Conservation (phyloP, 257 asterid species). For the Solanum ahanhuiri region DNA sequence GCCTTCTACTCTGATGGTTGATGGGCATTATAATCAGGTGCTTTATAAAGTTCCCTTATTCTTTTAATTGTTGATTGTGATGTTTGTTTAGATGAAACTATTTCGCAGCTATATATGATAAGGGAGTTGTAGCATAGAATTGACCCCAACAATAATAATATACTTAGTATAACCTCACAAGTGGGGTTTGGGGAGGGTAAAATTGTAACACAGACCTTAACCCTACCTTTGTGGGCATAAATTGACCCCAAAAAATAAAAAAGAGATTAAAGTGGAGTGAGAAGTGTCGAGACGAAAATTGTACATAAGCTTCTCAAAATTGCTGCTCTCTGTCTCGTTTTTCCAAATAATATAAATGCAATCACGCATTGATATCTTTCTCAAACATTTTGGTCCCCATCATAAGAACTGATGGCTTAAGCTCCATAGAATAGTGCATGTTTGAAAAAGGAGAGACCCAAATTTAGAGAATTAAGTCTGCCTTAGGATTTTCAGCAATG, state of each 20-base stretch:
- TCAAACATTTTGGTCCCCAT: neutral
- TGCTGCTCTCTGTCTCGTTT: neutral
- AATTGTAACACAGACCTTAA: neutral
- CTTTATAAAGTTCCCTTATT: neutral
- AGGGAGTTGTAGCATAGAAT: neutral
- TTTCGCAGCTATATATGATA: neutral
- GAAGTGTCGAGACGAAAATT: neutral
- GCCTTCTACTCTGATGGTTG: conserved; percentile 41
- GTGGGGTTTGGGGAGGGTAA: neutral
- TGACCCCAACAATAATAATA: neutral
- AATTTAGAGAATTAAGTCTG: neutral
- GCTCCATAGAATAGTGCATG: neutral
- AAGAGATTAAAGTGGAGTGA: neutral
- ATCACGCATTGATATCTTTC: neutral
- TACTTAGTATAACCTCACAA: neutral
- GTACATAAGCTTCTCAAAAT: neutral
- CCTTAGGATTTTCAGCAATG: neutral
- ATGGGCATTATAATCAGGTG: conserved; percentile 69
- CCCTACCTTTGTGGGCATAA: neutral
- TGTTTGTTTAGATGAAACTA: neutral
- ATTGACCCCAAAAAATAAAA: neutral
- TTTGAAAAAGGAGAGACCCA: neutral
- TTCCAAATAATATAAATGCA: neutral
- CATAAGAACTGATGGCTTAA: neutral
- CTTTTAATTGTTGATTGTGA: neutral